Conservation (phyloP, 106 monocot species). For the Platanthera guangdongensis region DNA sequence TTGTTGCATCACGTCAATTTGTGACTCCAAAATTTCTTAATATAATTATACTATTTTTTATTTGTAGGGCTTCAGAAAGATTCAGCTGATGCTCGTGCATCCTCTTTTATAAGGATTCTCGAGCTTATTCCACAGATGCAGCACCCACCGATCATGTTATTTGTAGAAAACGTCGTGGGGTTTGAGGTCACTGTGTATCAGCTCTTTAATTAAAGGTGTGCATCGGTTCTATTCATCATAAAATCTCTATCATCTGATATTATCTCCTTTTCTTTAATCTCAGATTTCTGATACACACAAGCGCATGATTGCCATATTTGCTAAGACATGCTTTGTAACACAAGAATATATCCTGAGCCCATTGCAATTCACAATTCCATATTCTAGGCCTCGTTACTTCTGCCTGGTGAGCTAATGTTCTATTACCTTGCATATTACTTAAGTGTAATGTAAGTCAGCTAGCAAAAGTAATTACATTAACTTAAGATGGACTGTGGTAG, state of each 20-base stretch:
- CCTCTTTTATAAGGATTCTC: slow-evolving; percentile 74
- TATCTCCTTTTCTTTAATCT: background rate
- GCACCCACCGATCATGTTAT: slow-evolving; percentile 66
- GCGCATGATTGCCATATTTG: slow-evolving; percentile 52
- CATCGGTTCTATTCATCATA: background rate
- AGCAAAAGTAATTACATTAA: background rate
- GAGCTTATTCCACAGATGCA: slow-evolving; percentile 59
- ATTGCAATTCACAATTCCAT: slow-evolving; percentile 83
- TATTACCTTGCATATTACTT: background rate
- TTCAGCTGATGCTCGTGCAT: slow-evolving; percentile 89
- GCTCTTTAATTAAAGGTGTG: background rate
- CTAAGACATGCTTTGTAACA: slow-evolving; percentile 42
- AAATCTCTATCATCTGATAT: background rate
- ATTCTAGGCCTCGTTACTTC: slow-evolving; percentile 95
- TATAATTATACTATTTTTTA: background rate
- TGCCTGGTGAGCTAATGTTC: slow-evolving; percentile 52
- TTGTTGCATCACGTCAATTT: background rate
- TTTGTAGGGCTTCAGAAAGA: slow-evolving; percentile 83
- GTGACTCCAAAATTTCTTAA: background rate
- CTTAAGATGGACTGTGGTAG: too few relatives aligned
- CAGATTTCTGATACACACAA: slow-evolving; percentile 87
- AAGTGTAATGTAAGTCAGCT: background rate
- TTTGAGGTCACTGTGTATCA: slow-evolving; percentile 61
- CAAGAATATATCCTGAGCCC: slow-evolving; percentile 91
- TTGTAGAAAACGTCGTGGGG: slow-evolving; percentile 96